phyloP scores from a whole-genome alignment of 192 early-diverging fungal genomes.

The Cladochytrium replicatum region DNA sequence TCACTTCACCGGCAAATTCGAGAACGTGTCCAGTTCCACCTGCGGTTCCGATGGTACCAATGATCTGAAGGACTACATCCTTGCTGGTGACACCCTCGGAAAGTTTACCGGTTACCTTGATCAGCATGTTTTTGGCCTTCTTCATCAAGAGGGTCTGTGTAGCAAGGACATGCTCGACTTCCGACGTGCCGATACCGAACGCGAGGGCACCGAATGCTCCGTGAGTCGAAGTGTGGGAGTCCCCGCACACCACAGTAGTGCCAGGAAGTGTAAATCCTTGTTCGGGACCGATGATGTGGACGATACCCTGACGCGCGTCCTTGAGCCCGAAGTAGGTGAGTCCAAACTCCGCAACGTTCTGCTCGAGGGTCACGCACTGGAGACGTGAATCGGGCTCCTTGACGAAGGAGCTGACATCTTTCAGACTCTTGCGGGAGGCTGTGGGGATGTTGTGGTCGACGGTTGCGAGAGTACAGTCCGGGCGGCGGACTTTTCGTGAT shows the following conservation, averaged over 20 bases:
- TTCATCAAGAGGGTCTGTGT: slow-evolving; percentile 60
- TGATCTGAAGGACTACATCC: slow-evolving; percentile 58
- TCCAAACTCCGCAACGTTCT: slow-evolving; percentile 51
- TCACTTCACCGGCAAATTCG: slow-evolving; percentile 53
- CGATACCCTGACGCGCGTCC: slow-evolving; percentile 63
- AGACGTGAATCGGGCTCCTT: slow-evolving; percentile 47
- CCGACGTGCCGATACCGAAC: slow-evolving; percentile 67
- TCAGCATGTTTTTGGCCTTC: slow-evolving; percentile 60
- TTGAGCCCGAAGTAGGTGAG: slow-evolving; percentile 56
- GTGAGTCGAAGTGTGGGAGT: slow-evolving; percentile 65
- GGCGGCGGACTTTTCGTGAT: slow-evolving; percentile 39
- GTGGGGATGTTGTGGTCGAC: slow-evolving; percentile 71
- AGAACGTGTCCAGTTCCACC: slow-evolving; percentile 60
- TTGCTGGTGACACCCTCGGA: slow-evolving; percentile 48
- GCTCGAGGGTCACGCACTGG: slow-evolving; percentile 56
- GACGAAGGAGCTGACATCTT: slow-evolving; percentile 48
- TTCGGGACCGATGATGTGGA: slow-evolving; percentile 65
- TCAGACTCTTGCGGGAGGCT: slow-evolving; percentile 34
- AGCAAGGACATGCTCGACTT: slow-evolving; percentile 64
- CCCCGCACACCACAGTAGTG: slow-evolving; percentile 62
- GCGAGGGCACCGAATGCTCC: slow-evolving; percentile 65
- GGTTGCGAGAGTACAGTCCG: slow-evolving; percentile 55
- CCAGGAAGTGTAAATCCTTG: slow-evolving; percentile 66
- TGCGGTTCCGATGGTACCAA: slow-evolving; percentile 62
- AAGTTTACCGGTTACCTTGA: slow-evolving; percentile 41